These are phyloP conservation scores for Pleurotus ostreatus DNA, from an alignment of 768 basidiomycete genomes.

Conservation along the genomic window DNA sequence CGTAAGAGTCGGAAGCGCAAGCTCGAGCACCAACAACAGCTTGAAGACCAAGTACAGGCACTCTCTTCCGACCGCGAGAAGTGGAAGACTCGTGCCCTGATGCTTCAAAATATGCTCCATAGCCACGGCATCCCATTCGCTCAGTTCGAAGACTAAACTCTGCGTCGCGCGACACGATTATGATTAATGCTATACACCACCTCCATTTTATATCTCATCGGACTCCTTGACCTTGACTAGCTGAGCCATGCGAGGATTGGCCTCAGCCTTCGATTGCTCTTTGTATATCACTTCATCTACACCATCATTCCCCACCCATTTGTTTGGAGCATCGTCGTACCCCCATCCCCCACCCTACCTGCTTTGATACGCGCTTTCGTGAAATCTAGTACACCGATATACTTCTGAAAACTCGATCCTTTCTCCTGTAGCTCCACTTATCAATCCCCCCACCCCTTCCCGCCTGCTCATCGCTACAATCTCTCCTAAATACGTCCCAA, in stretches of 20 bases:
- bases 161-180: not conserved
- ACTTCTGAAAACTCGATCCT: not conserved
- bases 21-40: conserved; percentile 58
- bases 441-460: not conserved
- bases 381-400: not conserved
- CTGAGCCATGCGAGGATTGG: conserved; percentile 6
- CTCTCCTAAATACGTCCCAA: not conserved
- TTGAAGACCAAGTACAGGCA: conserved; percentile 54
- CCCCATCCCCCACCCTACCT: conserved; percentile 1
- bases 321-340: conserved; percentile 15
- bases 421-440: not conserved
- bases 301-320: conserved; percentile 14
- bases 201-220: not conserved
- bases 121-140: conserved; percentile 58
- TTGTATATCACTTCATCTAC: conserved; percentile 10
- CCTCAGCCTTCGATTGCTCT: conserved; percentile 15
- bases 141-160: conserved; percentile 27
- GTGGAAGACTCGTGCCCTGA: conserved; percentile 56
- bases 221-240: not conserved
- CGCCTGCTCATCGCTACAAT: conserved; percentile 7
- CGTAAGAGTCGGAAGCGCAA: conserved; percentile 76
- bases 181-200: not conserved
- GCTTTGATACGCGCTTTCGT: conserved; percentile 6
- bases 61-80: conserved; percentile 56
- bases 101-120: conserved; percentile 47